phyloP scores from a whole-genome alignment of 2,329 filamentous ascomycete genomes.

The Penicillium vulpinum region DNA sequence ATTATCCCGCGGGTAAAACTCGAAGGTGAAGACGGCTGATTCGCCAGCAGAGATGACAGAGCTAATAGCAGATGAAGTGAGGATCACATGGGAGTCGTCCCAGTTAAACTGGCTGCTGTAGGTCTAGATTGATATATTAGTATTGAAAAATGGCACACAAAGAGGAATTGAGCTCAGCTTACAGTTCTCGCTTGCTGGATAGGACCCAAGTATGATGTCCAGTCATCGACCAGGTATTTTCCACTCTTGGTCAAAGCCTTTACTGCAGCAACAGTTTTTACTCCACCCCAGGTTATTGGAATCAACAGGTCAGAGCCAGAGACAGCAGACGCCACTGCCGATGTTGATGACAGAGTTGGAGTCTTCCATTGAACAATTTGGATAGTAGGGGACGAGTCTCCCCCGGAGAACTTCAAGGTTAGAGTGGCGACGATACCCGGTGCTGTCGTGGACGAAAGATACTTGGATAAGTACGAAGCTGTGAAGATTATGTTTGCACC shows the following conservation, averaged over 20 bases:
- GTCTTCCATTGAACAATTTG: slow-evolving; percentile 56
- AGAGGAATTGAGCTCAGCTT: slow-evolving; percentile 2
- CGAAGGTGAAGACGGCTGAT: slow-evolving; percentile 53
- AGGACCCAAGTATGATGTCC: slow-evolving; percentile 55
- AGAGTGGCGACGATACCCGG: slow-evolving; percentile 54
- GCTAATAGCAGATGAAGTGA: slow-evolving; percentile 49
- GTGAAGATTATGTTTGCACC: slow-evolving; percentile 51
- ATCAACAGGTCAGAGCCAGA: slow-evolving; percentile 48
- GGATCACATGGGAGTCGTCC: slow-evolving; percentile 48
- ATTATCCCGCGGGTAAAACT: slow-evolving; percentile 55
- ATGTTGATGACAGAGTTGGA: slow-evolving; percentile 37
- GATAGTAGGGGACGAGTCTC: slow-evolving; percentile 47
- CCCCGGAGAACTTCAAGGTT: slow-evolving; percentile 55
- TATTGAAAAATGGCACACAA: background rate
- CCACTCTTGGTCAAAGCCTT: slow-evolving; percentile 53
- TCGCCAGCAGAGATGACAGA: slow-evolving; percentile 49
- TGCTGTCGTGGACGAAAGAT: slow-evolving; percentile 44
- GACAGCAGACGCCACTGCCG: slow-evolving; percentile 33
- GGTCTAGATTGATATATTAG: slow-evolving; percentile 36
- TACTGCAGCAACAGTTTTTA: slow-evolving; percentile 53
- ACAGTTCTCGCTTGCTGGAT: slow-evolving; percentile 51
- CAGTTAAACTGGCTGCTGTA: slow-evolving; percentile 56
- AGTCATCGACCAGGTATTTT: slow-evolving; percentile 56
- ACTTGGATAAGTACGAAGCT: slow-evolving; percentile 47
- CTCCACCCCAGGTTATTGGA: slow-evolving; percentile 55